Percentiles rank a stretch among this genome's conserved stretches.
phyloP scores from a whole-genome alignment of 179 eudicot genomes.

The Patellifolia procumbens region DNA sequence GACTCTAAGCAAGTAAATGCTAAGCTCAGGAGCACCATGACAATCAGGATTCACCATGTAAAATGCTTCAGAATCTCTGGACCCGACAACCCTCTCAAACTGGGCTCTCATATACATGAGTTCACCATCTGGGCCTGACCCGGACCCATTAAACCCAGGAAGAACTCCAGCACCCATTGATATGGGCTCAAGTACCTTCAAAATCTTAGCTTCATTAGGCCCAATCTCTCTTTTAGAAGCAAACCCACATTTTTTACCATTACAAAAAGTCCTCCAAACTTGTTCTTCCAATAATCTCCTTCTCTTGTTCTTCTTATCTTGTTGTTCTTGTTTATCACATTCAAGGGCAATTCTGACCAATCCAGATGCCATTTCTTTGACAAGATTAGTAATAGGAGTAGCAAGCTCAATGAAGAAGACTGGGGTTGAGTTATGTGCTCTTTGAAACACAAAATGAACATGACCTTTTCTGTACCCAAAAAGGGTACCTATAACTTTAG shows the following conservation, averaged over 20 bases:
- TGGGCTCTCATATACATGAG: conserved; percentile 79
- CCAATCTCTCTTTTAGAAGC: conserved; percentile 61
- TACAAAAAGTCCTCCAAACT: conserved; percentile 61
- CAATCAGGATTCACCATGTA: conserved; percentile 76
- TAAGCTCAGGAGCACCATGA: conserved; percentile 75
- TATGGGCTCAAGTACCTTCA: conserved; percentile 72
- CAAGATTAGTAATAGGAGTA: conserved; percentile 57
- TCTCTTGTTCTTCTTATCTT: conserved; percentile 5
- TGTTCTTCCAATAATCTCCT: conserved; percentile 51
- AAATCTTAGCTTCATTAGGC: conserved; percentile 54
- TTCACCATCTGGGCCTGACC: conserved; percentile 46
- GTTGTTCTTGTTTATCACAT: conserved; percentile 44
- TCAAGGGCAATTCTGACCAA: conserved; percentile 68
- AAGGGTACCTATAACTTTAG: conserved; percentile 57
- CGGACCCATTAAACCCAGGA: conserved; percentile 51
- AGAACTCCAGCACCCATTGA: conserved; percentile 87
- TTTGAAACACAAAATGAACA: conserved; percentile 67
- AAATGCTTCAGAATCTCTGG: conserved; percentile 75
- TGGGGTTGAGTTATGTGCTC: conserved; percentile 47
- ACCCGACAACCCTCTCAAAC: conserved; percentile 76
- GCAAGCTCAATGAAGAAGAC: conserved; percentile 62
- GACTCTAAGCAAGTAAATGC: conserved; percentile 67
- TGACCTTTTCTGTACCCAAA: conserved; percentile 66
- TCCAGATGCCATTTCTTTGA: conserved; percentile 71
- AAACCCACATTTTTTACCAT: conserved; percentile 66